A percentile compares a stretch with the other conserved stretches of the same genome.
phyloP scores from a whole-genome alignment of 805 yeast genomes.

The Lipomyces spencermartinsiae region DNA sequence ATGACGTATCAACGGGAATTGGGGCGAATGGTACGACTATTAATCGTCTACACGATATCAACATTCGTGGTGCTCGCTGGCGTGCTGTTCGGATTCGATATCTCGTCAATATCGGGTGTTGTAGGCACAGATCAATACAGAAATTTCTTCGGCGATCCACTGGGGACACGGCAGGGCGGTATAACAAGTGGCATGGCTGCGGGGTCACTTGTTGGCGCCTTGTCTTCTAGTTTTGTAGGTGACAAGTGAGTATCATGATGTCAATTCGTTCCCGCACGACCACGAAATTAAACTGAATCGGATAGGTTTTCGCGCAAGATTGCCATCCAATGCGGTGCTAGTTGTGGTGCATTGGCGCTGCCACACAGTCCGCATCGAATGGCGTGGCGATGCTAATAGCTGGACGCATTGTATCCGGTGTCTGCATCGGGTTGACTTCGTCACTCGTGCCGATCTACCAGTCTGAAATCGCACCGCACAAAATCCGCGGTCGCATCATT shows the following conservation, averaged over 20 bases:
- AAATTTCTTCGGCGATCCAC: constrained; percentile 56
- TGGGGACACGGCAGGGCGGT: constrained; percentile 63
- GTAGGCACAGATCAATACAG: constrained; percentile 54
- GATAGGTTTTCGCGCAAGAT: constrained; percentile 28
- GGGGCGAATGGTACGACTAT: too few species aligned
- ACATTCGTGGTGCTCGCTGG: constrained; percentile 60
- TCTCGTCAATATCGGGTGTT: constrained; percentile 68
- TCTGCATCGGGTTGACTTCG: constrained; percentile 68
- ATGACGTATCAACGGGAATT: too few species aligned
- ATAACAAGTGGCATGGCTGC: constrained; percentile 70
- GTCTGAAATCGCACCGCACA: constrained; percentile 27
- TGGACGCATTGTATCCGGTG: constrained; percentile 72
- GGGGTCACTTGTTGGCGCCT: constrained; percentile 70
- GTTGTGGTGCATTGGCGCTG: constrained; percentile 36
- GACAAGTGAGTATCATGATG: not conserved
- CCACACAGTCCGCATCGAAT: constrained; percentile 22
- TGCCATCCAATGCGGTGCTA: constrained; percentile 25
- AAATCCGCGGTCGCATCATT: constrained; percentile 27
- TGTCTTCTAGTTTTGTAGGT: constrained; percentile 50
- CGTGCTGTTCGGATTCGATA: constrained; percentile 67
- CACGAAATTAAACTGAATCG: constrained; percentile 10
- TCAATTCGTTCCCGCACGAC: not conserved
- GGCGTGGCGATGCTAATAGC: constrained; percentile 67
- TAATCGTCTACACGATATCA: not conserved
- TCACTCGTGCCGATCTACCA: constrained; percentile 33